Conservation (phyloP, 2,329 filamentous ascomycete species). For the Arachnopeziza araneosa region DNA sequence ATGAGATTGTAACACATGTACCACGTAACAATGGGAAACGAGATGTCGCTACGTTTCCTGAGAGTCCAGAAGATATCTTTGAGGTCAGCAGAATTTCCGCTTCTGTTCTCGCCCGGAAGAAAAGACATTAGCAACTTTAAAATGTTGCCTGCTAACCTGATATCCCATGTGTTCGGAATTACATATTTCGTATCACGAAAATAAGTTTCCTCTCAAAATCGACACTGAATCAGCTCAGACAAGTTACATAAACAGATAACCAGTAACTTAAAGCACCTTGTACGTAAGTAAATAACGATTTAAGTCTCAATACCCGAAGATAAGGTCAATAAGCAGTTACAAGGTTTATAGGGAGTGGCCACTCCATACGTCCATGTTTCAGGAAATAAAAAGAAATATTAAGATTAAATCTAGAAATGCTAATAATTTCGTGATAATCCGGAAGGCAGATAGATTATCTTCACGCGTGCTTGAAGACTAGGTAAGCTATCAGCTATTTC, state of each 20-base stretch:
- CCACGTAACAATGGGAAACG: conserved; percentile 52
- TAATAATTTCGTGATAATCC: too few species aligned
- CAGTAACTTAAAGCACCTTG: neutral
- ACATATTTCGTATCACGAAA: conserved; percentile 17
- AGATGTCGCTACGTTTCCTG: conserved; percentile 56
- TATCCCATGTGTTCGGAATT: conserved; percentile 22
- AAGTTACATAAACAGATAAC: neutral
- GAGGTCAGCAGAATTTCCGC: too few species aligned
- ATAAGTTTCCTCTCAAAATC: neutral
- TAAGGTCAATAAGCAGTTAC: too few species aligned
- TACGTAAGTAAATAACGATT: neutral
- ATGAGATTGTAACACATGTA: conserved; percentile 19
- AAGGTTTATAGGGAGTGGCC: too few species aligned
- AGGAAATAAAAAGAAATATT: too few species aligned
- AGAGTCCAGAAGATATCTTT: conserved; percentile 50
- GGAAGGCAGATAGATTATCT: too few species aligned
- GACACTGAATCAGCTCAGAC: neutral
- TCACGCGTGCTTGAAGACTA: too few species aligned
- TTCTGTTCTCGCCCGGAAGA: too few species aligned
- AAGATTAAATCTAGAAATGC: too few species aligned
- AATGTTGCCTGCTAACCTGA: conserved; percentile 18
- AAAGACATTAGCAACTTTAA: too few species aligned
- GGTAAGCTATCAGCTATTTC: too few species aligned
- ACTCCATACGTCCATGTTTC: too few species aligned
- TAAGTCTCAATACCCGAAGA: neutral